Evolutionary conservation across 1,139 yeast species (phyloP), one percentile per base, ranked within the genome.

Genomic region (Yamadazyma triangularis): DNA sequence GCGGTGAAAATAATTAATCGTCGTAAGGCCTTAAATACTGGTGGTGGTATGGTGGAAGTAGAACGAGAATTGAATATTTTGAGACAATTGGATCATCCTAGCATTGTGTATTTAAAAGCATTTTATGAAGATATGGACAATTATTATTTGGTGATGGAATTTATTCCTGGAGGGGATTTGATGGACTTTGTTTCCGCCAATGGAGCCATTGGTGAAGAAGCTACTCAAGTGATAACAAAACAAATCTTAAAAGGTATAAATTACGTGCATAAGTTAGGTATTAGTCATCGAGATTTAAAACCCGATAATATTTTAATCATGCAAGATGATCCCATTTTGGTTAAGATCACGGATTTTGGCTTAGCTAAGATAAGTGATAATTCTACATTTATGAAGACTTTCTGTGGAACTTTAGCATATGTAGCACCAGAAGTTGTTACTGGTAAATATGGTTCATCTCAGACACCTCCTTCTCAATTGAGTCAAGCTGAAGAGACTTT

Each of bases 141-240:
- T 47, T 86, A 86, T 54, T 91, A 86, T 52, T 67, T 91, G 40
- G 89, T 91, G 4, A 89, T 91, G 96, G 98, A 91, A 51, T 82
- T 81, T 45, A 93, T 91, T 13, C 81, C 94, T 1, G 96, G 96
- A 8, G 98, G 98, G 10, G 98, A 91, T 54, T 63, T 91, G 37
- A 91, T 91, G 98, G 97, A 79, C 58, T 88, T 86, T 59, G 94
- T 89, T 2, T 91, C 94, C 0, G 86, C 89, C 2, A 83, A 85
- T 55, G 96, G 96, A 2, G 77, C 93, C 4, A 84, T 89, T 23
- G 88, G 93, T 13, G 98, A 89, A 55, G 88, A 79, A 31, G 94
- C 95, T 2, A 83, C 91, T 4, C 79, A 83, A 42, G 95, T 85
- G 34, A 85, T 91, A 13, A 73, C 94, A 1, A 75, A 76, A 41